Evolutionary conservation across 2,329 filamentous ascomycete genomes (phyloP), one percentile per base, ranked within the genome.

Genomic region (Aspergillus unguis): DNA sequence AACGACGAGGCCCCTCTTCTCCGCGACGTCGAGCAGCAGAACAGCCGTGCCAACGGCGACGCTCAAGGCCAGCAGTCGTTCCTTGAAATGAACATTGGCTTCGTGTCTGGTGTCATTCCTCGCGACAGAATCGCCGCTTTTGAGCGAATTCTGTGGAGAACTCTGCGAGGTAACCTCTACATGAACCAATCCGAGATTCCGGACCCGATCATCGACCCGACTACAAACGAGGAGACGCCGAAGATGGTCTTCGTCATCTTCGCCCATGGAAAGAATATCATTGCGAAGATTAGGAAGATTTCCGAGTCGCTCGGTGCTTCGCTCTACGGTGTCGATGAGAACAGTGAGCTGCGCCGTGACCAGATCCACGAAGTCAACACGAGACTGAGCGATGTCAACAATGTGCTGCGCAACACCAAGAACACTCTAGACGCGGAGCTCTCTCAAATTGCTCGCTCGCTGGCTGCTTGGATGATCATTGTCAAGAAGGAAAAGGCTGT

Each of bases 181-280:
- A 99, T 99, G 94, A 99, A 99, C 76, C 95, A 99, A 78, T 92
- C 92, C 37, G 94, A 99, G 79, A 99, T 99, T 57, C 86, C 91
- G 6, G 92, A 99, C 71, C 85, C 90, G 35, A 87, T 99, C 62
- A 81, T 96, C 70, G 90, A 99, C 71, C 92, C 94, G 11, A 82
- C 87, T 68, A 96, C 85, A 76, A 96, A 97, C 71, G 92, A 97
- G 75, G 81, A 89, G 59, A 82, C 95, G 63, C 85, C 88, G 78
- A 99, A 99, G 85, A 99, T 96, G 64, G 94, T 99, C 51, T 99
- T 99, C 67, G 92, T 99, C 67, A 99, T 99, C 72, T 99, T 99
- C 65, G 94, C 94, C 9, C 94, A 99, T 67, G 94, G 94, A 69
- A 96, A 96, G 75, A 92, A 97, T 74, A 96, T 99, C 62, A 85